Base-by-base conservation (phyloP, 148 eudicot species). In the Cornus kousa region DNA sequence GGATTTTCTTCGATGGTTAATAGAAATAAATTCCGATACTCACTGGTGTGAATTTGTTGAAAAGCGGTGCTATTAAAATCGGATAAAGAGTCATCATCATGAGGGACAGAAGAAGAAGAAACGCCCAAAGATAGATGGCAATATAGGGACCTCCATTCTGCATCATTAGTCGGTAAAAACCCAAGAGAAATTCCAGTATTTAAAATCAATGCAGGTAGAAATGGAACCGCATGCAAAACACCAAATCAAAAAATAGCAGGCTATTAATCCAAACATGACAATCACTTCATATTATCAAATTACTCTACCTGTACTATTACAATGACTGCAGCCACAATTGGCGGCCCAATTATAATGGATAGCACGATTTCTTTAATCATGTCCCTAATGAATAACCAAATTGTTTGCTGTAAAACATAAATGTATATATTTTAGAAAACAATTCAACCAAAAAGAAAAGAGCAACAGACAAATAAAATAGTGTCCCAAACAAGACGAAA, bases 111-210 rank as follows among this genome's bases (percentile, higher is more conserved):
- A 84, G 89, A 81, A 97, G 83, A 96, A 97, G 92, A 80, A 97
- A 94, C 50, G 88, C 98, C 99, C 99, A 94, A 67, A 97, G 95
- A 84, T 97, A 97, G 79, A 97, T 90, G 72, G 98, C 99, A 85
- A 94, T 83, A 87, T 94, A 97, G 2, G 99, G 99, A 80, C 99
- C 99, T 80, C 98, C 97, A 91, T 97, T 97, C 99, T 97, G 93
- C 86, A 92, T 33, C 65, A 31, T 48, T 9, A 32, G 28, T 53
- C 22, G 39, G 62, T 14, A 37, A 33, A 28, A 10, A 33, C 37
- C 28, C 1, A 35, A 35, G 37, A 4, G 37, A 2, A 35, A 35
- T 35, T 35, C 37, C 37, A 1, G 37, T 35, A 35, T 35, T 35
- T 2, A 35, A 35, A 35, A 28, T 28, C 28, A 28, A 35, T 35